Evolutionary conservation across 1,284 basidiomycete species (phyloP), one percentile per base, ranked within the genome.

Genomic region (Moniliophthora roreri): DNA sequence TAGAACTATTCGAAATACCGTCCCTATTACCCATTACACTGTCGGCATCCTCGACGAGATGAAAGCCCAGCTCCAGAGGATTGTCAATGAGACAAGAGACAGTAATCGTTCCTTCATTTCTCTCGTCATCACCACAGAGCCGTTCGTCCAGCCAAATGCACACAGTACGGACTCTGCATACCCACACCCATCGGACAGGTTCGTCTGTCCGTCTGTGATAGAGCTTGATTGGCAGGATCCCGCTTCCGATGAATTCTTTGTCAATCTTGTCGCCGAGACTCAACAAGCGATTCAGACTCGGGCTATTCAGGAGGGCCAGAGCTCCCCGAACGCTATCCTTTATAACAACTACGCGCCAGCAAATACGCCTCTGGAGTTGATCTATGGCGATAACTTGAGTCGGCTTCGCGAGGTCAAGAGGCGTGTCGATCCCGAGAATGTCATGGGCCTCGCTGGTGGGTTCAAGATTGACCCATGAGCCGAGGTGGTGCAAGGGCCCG

Each of bases 221-320:
- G n/a, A 21, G 15, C 7, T n/a, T 6, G 5, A 15, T 10, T 45
- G 21, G 7, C 5, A 5, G 7, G n/a, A 45, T 45, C 6, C n/a
- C n/a, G 16, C 42, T n/a, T 20, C 26, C 32, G 13, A 11, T 5
- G 46, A 48, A 11, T 48, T 28, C 20, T 15, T 36, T 8, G 9
- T 15, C 10, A 21, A 34, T n/a, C 23, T 20, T 16, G 6, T 48
- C 9, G 4, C n/a, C 3, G 20, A 48, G 5, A 13, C 32, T 5
- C 18, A 21, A 10, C 9, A 28, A 8, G 21, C 10, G 21, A 36
- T 48, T 32, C 46, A 48, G 34, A 5, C 20, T 21, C 13, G 23
- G 3, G 46, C 46, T 48, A 48, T 48, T 10, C 4, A 48, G 20
- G 46, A 26, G n/a, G 46, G 46, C 4, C 15, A 34, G 46, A 48